phyloP scores from a whole-genome alignment of 2,329 filamentous ascomycete species.

The Ceratocystis colombiana region DNA sequence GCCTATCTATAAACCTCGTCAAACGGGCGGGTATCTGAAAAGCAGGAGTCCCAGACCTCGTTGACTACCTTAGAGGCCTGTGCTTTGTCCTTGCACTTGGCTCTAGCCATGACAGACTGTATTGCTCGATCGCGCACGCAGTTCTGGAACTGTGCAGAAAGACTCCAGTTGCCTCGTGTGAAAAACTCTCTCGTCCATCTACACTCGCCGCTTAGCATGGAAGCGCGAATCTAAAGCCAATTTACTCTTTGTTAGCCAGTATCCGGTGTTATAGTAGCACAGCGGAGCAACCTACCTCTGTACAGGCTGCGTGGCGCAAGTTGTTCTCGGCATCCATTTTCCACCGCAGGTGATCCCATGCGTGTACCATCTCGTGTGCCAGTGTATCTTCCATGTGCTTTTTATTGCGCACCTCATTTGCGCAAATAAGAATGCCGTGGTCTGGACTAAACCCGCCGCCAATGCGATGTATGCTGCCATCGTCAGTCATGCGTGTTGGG shows the following conservation, averaged over 20 bases:
- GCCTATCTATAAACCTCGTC: conserved; percentile 80
- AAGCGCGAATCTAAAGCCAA: conserved; percentile 65
- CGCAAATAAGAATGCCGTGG: conserved; percentile 83
- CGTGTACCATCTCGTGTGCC: conserved; percentile 96
- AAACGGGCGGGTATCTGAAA: conserved; percentile 85
- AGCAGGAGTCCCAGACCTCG: conserved; percentile 98
- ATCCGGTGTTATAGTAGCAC: not conserved
- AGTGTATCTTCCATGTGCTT: conserved; percentile 87
- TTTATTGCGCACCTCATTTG: conserved; percentile 73
- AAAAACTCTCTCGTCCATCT: conserved; percentile 81
- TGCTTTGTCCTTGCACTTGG: conserved; percentile 70
- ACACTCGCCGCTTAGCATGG: conserved; percentile 87
- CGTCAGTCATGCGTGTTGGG: conserved; percentile 45
- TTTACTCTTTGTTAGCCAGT: conserved; percentile 23
- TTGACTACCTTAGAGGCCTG: conserved; percentile 85
- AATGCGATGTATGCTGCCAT: conserved; percentile 52
- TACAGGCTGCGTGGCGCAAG: conserved; percentile 82
- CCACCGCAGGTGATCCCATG: conserved; percentile 85
- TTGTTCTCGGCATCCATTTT: conserved; percentile 74
- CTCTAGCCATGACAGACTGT: conserved; percentile 65
- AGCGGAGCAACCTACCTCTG: conserved; percentile 53
- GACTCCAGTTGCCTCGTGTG: conserved; percentile 70
- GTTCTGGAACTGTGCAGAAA: conserved; percentile 88
- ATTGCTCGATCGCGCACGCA: conserved; percentile 78
- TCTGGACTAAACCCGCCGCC: conserved; percentile 77